These are phyloP conservation scores for Coemansia sp. DNA, from an alignment of 192 early-diverging fungal species.

Conservation along the genomic window DNA sequence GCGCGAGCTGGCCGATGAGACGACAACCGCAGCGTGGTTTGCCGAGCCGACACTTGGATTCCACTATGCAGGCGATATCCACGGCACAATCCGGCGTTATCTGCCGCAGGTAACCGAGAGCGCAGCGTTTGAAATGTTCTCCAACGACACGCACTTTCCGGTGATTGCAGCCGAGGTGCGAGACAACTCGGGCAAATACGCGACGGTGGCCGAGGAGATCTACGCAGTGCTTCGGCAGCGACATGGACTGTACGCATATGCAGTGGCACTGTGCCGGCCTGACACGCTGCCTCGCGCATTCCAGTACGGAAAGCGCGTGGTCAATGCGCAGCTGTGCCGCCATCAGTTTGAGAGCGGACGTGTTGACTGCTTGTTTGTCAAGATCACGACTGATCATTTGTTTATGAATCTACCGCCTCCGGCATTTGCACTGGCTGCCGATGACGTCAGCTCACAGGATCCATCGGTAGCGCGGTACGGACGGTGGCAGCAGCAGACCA, in stretches of 20 bases:
- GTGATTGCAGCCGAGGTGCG: constrained; percentile 70
- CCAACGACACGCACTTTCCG: constrained; percentile 74
- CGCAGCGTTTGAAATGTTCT: constrained; percentile 63
- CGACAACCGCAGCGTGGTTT: constrained; percentile 12
- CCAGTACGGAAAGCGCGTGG: constrained; percentile 66
- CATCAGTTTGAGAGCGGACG: constrained; percentile 65
- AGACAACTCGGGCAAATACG: constrained; percentile 52
- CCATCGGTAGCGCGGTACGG: constrained; percentile 45
- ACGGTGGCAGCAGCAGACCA: constrained; percentile 67
- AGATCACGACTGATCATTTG: constrained; percentile 61
- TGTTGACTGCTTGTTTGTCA: constrained; percentile 57
- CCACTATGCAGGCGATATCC: constrained; percentile 48
- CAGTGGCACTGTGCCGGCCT: constrained; percentile 59
- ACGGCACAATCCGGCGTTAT: constrained; percentile 32
- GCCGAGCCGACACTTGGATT: constrained; percentile 42
- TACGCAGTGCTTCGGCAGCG: constrained; percentile 56
- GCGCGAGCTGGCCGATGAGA: not conserved
- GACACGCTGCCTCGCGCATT: constrained; percentile 66
- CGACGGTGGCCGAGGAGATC: constrained; percentile 59
- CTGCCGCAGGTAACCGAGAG: constrained; percentile 46
- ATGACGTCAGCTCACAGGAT: constrained; percentile 16
- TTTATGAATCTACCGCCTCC: constrained; percentile 63
- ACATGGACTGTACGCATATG: constrained; percentile 67
- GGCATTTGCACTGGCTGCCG: constrained; percentile 50
- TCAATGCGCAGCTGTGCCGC: constrained; percentile 67